phyloP scores from a whole-genome alignment of 306 rosid genomes.

The Cicer bijugum region DNA sequence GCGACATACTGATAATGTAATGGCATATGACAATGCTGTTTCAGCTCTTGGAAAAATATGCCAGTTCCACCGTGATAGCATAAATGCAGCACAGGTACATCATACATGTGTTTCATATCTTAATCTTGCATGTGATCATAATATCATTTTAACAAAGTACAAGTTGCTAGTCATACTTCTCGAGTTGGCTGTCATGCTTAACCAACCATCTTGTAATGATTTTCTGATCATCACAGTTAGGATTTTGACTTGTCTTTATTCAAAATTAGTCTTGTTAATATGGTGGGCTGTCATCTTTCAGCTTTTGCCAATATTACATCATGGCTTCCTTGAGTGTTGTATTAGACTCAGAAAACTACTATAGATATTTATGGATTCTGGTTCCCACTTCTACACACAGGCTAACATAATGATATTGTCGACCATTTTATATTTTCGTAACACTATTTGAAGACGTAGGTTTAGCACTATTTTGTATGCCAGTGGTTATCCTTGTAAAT shows the following conservation, averaged over 20 bases:
- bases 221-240: neutral
- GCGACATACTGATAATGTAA: slow-evolving; percentile 66
- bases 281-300: slow-evolving; percentile 11
- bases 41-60: slow-evolving; percentile 96
- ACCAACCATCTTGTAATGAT: slow-evolving; percentile 7
- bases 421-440: neutral
- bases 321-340: too few relatives aligned
- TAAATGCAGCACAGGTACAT: slow-evolving; percentile 88
- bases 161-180: neutral
- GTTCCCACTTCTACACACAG: neutral
- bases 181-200: neutral
- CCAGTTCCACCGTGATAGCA: slow-evolving; percentile 84
- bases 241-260: slow-evolving; percentile 16
- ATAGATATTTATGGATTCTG: neutral
- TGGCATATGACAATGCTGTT: slow-evolving; percentile 98
- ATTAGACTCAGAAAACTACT: neutral
- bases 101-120: slow-evolving; percentile 23
- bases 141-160: slow-evolving; percentile 1
- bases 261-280: neutral
- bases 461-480: neutral
- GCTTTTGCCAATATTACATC: slow-evolving; percentile 16
- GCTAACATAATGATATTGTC: neutral
- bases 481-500: neutral
- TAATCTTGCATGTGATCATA: slow-evolving; percentile 19
- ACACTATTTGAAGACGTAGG: neutral